phyloP scores from a whole-genome alignment of 1,139 yeast species.

The Kodamaea arcana region DNA sequence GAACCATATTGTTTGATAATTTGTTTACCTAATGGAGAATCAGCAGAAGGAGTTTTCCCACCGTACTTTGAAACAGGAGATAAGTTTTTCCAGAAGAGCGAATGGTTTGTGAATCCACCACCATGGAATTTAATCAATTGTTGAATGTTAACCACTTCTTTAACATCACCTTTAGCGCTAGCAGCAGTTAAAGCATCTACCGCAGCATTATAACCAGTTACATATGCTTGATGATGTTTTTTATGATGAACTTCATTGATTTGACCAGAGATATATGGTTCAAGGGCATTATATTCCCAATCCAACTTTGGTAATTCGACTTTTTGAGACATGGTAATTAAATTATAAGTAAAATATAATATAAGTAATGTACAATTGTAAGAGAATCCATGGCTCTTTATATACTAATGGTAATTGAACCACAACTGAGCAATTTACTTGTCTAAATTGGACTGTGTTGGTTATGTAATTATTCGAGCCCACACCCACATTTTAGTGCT shows the following conservation, averaged over 20 bases:
- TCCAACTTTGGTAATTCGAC: slow-evolving; percentile 35
- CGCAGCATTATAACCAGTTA: slow-evolving; percentile 39
- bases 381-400: not conserved
- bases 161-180: slow-evolving; percentile 34
- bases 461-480: too few species aligned
- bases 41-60: slow-evolving; percentile 34
- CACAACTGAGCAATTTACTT: slow-evolving; percentile 1
- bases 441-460: slow-evolving; percentile 3
- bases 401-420: not conserved
- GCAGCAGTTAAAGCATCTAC: slow-evolving; percentile 35
- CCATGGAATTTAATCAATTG: slow-evolving; percentile 42
- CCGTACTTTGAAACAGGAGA: slow-evolving; percentile 40
- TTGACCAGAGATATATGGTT: slow-evolving; percentile 40
- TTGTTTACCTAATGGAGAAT: slow-evolving; percentile 30
- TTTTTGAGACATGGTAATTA: slow-evolving; percentile 9
- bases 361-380: too few species aligned
- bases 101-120: slow-evolving; percentile 44
- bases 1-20: slow-evolving; percentile 39
- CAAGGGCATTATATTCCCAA: slow-evolving; percentile 40
- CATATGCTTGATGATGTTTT: slow-evolving; percentile 43
- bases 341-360: not conserved
- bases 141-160: slow-evolving; percentile 33
- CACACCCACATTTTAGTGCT: too few species aligned
- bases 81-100: slow-evolving; percentile 43
- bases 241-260: slow-evolving; percentile 40